Base-by-base conservation (phyloP, 441 rosid species). In the Erodium moschatum region DNA sequence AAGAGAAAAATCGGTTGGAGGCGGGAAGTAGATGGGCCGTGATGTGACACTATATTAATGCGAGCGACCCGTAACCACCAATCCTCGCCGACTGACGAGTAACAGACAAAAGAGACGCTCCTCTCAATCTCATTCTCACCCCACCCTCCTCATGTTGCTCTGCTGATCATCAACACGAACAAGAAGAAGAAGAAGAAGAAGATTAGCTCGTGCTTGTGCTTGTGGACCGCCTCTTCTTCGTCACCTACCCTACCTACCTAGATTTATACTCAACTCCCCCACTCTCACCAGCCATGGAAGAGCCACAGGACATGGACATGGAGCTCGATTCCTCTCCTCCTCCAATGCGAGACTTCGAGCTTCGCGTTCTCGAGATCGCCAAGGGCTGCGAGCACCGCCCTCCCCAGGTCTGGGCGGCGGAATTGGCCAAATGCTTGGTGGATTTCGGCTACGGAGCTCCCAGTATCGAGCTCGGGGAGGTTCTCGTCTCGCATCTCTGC, bases 401-500 rank as follows among this genome's bases (percentile, higher is more conserved):
- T 5, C 83, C 81, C 24, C 42, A 77, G 6, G 52, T 71, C 0
- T 80, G 81, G 83, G 76, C 80, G 0, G 69, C 71, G 70, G 87
- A 82, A 69, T 66, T 86, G 2, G 80, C 73, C 2, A 82, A 77
- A 56, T 77, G 82, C 61, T 18, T 81, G 3, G 70, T 15, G 6
- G 65, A 74, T 2, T 69, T 19, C 5, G 82, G 72, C 2, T 5
- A 69, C 13, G 70, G 20, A 13, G 35, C 13, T 61, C 87, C 82
- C 0, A 71, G 79, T 31, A 70, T 80, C 9, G 91, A 85, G 40
- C 72, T 85, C 50, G 87, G 81, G 24, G 70, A 80, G 42, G 50
- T 79, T 3, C 35, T 87, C 18, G 87, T 82, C 13, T 75, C 83
- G 5, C 71, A 68, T 44, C 78, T 85, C 35, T 85, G 88, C 61